Evolutionary conservation across 163 green algal genomes (phyloP).

Genomic region (Scenedesmus sp.): DNA sequence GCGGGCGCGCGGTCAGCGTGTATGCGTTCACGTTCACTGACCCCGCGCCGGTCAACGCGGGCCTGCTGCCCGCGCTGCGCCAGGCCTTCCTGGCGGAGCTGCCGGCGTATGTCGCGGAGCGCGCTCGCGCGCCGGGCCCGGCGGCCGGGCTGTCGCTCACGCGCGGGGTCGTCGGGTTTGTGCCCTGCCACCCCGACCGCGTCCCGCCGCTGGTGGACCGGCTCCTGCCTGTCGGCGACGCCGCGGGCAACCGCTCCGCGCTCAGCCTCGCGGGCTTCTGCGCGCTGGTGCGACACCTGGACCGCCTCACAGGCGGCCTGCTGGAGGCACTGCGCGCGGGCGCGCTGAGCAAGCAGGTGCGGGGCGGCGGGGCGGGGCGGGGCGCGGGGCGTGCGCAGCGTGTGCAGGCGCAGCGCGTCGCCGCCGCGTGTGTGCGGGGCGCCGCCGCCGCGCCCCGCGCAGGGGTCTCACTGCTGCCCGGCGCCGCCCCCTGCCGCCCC

Average conservation of each 20-base stretch:
- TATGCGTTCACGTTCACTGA: slow-evolving; percentile 48
- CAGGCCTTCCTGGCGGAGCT: neutral
- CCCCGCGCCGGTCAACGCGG: slow-evolving; percentile 9
- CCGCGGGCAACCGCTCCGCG: slow-evolving; percentile 33
- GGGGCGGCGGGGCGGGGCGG: too few relatives aligned
- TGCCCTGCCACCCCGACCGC: slow-evolving; percentile 31
- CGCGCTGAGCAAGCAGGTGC: slow-evolving; percentile 18
- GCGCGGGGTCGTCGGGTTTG: slow-evolving; percentile 21
- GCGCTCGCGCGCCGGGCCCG: too few relatives aligned
- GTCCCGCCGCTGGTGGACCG: slow-evolving; percentile 18
- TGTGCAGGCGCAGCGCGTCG: too few relatives aligned
- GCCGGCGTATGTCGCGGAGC: slow-evolving; percentile 20
- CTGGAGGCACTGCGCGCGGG: slow-evolving; percentile 22
- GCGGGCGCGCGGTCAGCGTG: neutral
- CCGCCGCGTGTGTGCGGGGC: too few relatives aligned
- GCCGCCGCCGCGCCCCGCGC: too few relatives aligned
- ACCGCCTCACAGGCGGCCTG: slow-evolving; percentile 1
- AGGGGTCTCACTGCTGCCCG: too few relatives aligned
- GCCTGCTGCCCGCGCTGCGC: slow-evolving; percentile 12
- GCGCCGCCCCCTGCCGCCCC: too few relatives aligned
- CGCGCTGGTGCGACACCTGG: slow-evolving; percentile 27
- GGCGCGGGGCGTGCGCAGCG: too few relatives aligned
- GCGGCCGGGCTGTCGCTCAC: neutral
- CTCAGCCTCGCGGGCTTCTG: slow-evolving; percentile 42
- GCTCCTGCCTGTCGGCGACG: slow-evolving; percentile 34